Conservation (phyloP, 2,329 filamentous ascomycete genomes). For the Penicillium sp. region DNA sequence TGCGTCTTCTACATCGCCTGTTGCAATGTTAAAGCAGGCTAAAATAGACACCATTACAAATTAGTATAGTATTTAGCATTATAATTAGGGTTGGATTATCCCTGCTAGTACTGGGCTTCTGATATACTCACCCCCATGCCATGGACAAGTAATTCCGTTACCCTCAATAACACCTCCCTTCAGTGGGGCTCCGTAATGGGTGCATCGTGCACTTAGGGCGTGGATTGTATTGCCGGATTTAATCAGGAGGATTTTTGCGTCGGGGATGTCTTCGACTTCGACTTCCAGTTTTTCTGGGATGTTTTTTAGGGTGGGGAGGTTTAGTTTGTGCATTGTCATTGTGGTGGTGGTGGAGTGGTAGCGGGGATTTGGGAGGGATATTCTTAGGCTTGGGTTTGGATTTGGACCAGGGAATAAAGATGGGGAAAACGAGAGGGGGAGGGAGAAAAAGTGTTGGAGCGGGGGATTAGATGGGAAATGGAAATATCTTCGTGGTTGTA, state of each 20-base stretch:
- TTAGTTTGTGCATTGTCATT: conserved; percentile 61
- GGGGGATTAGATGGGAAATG: too few species aligned
- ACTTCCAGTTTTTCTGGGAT: conserved; percentile 84
- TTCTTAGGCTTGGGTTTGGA: neutral
- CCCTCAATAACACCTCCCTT: conserved; percentile 83
- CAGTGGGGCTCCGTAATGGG: conserved; percentile 89
- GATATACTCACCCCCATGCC: conserved; percentile 84
- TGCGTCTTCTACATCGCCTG: conserved; percentile 93
- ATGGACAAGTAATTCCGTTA: conserved; percentile 88
- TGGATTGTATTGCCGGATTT: conserved; percentile 77
- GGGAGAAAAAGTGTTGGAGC: too few species aligned
- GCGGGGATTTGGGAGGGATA: neutral
- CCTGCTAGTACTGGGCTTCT: too few species aligned
- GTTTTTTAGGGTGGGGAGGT: conserved; percentile 68
- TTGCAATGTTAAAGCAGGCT: conserved; percentile 91
- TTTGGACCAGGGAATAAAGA: neutral
- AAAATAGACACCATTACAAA: conserved; percentile 19
- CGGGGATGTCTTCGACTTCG: conserved; percentile 86
- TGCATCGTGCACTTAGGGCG: conserved; percentile 81
- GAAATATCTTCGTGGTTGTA: too few species aligned
- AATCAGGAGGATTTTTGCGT: conserved; percentile 82
- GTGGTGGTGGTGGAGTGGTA: conserved; percentile 18
- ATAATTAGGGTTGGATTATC: too few species aligned
- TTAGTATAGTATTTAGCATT: too few species aligned
- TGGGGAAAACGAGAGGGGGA: too few species aligned